phyloP scores from a whole-genome alignment of 371 early-diverging fungal species.

The Apophysomyces elegans region DNA sequence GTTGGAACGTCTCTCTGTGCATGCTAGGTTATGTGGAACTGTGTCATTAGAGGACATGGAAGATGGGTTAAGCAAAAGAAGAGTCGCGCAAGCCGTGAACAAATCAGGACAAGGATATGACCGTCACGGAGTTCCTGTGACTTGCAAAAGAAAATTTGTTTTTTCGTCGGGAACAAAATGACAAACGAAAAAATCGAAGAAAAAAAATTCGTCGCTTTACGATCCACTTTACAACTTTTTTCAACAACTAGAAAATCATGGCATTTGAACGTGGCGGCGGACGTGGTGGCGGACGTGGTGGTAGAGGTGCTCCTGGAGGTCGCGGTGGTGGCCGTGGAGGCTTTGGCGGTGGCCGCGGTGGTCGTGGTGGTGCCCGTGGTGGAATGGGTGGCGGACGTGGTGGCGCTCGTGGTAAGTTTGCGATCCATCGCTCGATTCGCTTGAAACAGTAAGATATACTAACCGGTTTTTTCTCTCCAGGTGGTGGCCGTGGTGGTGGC shows the following conservation, averaged over 20 bases:
- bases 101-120: background rate
- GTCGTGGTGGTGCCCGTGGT: conserved; percentile 44
- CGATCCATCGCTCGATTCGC: too few relatives aligned
- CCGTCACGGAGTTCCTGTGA: background rate
- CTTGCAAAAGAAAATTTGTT: conserved; percentile 8
- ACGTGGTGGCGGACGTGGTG: conserved; percentile 51
- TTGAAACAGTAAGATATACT: too few relatives aligned
- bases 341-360: conserved; percentile 42
- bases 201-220: conserved; percentile 14
- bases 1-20: too few relatives aligned
- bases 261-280: conserved; percentile 38
- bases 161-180: background rate
- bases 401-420: conserved; percentile 39
- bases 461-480: background rate
- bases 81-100: too few relatives aligned
- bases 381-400: conserved; percentile 28
- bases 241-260: conserved; percentile 20
- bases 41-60: too few relatives aligned
- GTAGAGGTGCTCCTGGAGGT: conserved; percentile 47
- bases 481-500: conserved; percentile 51
- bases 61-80: too few relatives aligned
- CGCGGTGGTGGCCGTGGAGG: conserved; percentile 60
- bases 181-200: background rate
- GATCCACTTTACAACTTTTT: conserved; percentile 11
- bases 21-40: too few relatives aligned